Conservation (phyloP, 2,329 filamentous ascomycete species). For the Fusarium torreyae region DNA sequence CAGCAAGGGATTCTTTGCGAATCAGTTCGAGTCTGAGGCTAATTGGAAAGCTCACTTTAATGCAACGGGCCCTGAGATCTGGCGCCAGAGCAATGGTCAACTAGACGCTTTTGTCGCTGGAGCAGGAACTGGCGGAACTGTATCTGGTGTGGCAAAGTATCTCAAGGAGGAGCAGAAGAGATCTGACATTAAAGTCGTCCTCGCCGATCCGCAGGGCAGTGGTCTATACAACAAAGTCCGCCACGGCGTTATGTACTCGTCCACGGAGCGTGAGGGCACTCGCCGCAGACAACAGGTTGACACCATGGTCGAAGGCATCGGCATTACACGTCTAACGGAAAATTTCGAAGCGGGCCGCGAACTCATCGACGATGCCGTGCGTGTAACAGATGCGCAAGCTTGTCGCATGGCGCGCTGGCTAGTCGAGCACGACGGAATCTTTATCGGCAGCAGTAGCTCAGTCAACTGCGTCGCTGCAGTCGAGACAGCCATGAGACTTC, state of each 20-base stretch:
- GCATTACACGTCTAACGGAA: constrained; percentile 92
- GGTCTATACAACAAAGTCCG: constrained; percentile 93
- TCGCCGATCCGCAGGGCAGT: constrained; percentile 95
- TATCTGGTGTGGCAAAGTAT: constrained; percentile 87
- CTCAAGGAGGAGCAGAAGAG: constrained; percentile 79
- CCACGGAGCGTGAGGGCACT: constrained; percentile 91
- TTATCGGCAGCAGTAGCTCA: constrained; percentile 94
- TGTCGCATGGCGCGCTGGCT: constrained; percentile 96
- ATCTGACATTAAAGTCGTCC: constrained; percentile 77
- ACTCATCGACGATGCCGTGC: constrained; percentile 90
- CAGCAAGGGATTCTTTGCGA: constrained; percentile 90
- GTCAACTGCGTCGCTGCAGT: constrained; percentile 93
- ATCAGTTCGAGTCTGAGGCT: constrained; percentile 93
- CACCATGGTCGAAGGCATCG: constrained; percentile 95
- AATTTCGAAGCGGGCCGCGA: constrained; percentile 93
- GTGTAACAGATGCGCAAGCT: constrained; percentile 90
- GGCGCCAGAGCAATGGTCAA: constrained; percentile 78
- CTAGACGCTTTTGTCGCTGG: constrained; percentile 93
- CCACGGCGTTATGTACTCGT: constrained; percentile 95
- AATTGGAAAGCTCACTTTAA: constrained; percentile 90
- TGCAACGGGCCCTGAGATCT: constrained; percentile 92
- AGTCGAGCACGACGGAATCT: constrained; percentile 95
- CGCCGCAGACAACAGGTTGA: constrained; percentile 92
- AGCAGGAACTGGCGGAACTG: constrained; percentile 93
- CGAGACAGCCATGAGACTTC: constrained; percentile 74